A percentile compares a stretch with the other conserved stretches of the same genome.
Conservation (phyloP, 768 basidiomycete species). For the Suillus discolor region DNA sequence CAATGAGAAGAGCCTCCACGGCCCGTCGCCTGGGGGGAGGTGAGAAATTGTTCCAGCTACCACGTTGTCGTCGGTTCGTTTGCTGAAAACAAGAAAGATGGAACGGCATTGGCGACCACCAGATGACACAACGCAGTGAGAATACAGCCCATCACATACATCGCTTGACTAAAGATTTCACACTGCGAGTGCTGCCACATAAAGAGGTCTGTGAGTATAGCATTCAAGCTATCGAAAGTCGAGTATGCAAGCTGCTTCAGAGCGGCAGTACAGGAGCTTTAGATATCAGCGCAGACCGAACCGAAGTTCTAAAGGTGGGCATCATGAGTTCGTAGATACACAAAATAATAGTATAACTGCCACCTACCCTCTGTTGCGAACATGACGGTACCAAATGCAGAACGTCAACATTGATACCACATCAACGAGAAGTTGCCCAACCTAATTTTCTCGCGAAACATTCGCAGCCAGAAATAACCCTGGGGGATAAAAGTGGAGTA, state of each 20-base stretch:
- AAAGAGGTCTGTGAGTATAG: neutral
- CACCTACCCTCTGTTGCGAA: neutral
- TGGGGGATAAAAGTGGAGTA: constrained; percentile 29
- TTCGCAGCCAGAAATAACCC: constrained; percentile 6
- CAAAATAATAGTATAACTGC: neutral
- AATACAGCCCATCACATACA: neutral
- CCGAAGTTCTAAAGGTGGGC: constrained; percentile 32
- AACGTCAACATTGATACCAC: neutral
- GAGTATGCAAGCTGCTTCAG: neutral
- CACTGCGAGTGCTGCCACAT: neutral
- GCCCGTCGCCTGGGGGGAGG: neutral
- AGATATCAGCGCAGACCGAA: too few species aligned
- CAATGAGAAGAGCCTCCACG: neutral
- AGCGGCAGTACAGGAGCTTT: neutral
- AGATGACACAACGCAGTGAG: neutral
- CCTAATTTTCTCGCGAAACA: neutral
- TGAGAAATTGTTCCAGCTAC: neutral
- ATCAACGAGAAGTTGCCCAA: neutral
- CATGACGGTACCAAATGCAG: neutral
- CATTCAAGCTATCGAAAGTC: neutral
- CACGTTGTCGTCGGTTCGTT: neutral
- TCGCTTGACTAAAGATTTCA: neutral
- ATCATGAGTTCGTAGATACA: constrained; percentile 9
- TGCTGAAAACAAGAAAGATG: neutral
- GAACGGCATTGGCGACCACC: neutral